These are phyloP conservation scores for Trichoderma sp. DNA, from an alignment of 2,329 filamentous ascomycete genomes.

Conservation along the genomic window DNA sequence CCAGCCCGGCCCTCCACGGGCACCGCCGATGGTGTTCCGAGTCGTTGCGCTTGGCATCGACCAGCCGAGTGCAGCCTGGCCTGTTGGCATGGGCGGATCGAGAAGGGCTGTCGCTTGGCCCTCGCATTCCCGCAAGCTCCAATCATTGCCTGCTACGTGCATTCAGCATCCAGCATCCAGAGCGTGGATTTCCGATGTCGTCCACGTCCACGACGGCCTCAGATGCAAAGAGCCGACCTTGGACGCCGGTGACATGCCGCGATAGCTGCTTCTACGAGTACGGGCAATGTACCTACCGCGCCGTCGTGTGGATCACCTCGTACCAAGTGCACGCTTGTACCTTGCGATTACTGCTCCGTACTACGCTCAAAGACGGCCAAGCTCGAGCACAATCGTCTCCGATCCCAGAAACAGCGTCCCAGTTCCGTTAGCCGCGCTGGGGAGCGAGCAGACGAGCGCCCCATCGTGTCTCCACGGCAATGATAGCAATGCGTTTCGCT, in stretches of 20 bases:
- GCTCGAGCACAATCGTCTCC: background rate
- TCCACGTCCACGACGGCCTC: background rate
- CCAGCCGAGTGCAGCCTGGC: constrained; percentile 2
- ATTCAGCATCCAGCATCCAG: background rate
- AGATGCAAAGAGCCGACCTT: background rate
- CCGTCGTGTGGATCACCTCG: background rate
- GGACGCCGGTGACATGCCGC: background rate
- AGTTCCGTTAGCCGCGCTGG: constrained; percentile 1
- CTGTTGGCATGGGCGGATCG: background rate
- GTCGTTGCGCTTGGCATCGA: constrained; percentile 7
- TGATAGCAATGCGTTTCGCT: constrained; percentile 13
- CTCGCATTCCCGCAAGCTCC: constrained; percentile 1
- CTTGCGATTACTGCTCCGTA: background rate
- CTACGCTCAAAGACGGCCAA: background rate
- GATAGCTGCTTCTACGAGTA: background rate
- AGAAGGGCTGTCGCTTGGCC: background rate
- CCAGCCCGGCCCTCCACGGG: background rate
- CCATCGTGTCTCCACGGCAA: constrained; percentile 18
- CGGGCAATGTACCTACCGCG: background rate
- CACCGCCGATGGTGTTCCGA: background rate
- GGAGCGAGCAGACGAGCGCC: constrained; percentile 4
- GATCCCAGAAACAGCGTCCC: background rate
- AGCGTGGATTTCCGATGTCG: constrained; percentile 7
- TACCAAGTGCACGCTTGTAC: background rate
- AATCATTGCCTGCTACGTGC: background rate